Conservation (phyloP, 768 basidiomycete species). For the Cystoderma amianthinum region DNA sequence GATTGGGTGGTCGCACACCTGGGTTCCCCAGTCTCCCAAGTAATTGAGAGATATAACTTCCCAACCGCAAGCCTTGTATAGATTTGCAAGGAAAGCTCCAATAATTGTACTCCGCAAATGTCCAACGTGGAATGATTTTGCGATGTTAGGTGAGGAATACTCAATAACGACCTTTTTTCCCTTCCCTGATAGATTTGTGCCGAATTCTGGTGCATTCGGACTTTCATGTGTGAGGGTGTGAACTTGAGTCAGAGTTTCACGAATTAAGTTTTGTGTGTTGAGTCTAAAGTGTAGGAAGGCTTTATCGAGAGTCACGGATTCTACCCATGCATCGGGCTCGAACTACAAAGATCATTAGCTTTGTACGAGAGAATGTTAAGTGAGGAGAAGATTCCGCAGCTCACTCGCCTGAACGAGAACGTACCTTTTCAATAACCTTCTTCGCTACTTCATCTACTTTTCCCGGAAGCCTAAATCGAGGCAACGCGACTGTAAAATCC, state of each 20-base stretch:
- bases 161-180: slow-evolving; percentile 87
- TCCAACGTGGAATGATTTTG: slow-evolving; percentile 97
- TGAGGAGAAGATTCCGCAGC: too few species aligned
- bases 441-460: slow-evolving; percentile 76
- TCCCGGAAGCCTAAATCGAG: slow-evolving; percentile 82
- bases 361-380: too few species aligned
- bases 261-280: slow-evolving; percentile 56
- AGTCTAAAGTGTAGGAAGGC: slow-evolving; percentile 82
- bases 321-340: slow-evolving; percentile 73
- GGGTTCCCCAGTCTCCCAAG: slow-evolving; percentile 97
- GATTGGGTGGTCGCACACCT: slow-evolving; percentile 41
- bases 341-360: too few species aligned
- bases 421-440: slow-evolving; percentile 67
- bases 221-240: slow-evolving; percentile 54
- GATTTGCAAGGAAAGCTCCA: slow-evolving; percentile 86
- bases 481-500: slow-evolving; percentile 87
- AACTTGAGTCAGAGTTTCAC: slow-evolving; percentile 65
- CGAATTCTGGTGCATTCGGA: slow-evolving; percentile 62
- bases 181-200: slow-evolving; percentile 66
- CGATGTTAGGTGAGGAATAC: slow-evolving; percentile 96
- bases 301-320: slow-evolving; percentile 61
- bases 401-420: too few species aligned
- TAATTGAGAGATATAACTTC: slow-evolving; percentile 90
- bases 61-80: slow-evolving; percentile 93
- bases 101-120: slow-evolving; percentile 98